Percentiles rank a stretch among this genome's conserved stretches.
phyloP scores from a whole-genome alignment of 805 yeast genomes.

The Barnettozyma populi region DNA sequence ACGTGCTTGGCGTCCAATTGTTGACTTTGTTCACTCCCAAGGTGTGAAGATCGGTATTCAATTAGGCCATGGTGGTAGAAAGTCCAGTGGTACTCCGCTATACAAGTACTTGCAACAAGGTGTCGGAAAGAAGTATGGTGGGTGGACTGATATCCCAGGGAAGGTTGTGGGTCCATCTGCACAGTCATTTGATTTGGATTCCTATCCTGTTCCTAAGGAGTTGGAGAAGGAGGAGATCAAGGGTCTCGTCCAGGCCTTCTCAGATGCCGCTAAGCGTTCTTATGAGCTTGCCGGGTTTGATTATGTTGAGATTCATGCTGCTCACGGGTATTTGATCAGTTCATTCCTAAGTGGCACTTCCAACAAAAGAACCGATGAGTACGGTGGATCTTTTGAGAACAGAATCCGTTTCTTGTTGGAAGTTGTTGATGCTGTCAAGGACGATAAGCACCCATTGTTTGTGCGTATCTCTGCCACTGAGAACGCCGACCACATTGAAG shows the following conservation, averaged over 20 bases:
- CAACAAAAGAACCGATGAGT: slow-evolving; percentile 53
- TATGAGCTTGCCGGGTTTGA: slow-evolving; percentile 48
- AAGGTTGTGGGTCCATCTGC: slow-evolving; percentile 43
- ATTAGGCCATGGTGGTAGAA: slow-evolving; percentile 52
- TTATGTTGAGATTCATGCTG: slow-evolving; percentile 54
- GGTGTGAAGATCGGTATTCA: slow-evolving; percentile 46
- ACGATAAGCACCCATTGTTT: slow-evolving; percentile 35
- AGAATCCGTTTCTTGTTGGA: slow-evolving; percentile 47
- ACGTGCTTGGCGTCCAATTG: slow-evolving; percentile 31
- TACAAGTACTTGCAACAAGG: slow-evolving; percentile 28
- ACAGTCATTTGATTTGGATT: slow-evolving; percentile 21
- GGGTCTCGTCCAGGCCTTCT: slow-evolving; percentile 37
- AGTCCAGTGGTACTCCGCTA: slow-evolving; percentile 32
- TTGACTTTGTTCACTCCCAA: slow-evolving; percentile 42
- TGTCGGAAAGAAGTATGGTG: slow-evolving; percentile 31
- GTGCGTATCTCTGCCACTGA: slow-evolving; percentile 20
- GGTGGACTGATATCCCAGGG: slow-evolving; percentile 34
- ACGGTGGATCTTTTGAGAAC: slow-evolving; percentile 60
- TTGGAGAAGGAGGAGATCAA: slow-evolving; percentile 38
- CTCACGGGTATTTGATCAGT: slow-evolving; percentile 53
- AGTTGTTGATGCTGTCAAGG: slow-evolving; percentile 39
- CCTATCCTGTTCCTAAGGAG: slow-evolving; percentile 33
- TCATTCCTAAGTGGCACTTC: slow-evolving; percentile 40
- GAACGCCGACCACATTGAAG: slow-evolving; percentile 13
- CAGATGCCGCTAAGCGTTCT: slow-evolving; percentile 44